Evolutionary conservation across 2,329 filamentous ascomycete genomes (phyloP), one percentile per base, ranked within the genome.

Genomic region (Elsinoe perseae): DNA sequence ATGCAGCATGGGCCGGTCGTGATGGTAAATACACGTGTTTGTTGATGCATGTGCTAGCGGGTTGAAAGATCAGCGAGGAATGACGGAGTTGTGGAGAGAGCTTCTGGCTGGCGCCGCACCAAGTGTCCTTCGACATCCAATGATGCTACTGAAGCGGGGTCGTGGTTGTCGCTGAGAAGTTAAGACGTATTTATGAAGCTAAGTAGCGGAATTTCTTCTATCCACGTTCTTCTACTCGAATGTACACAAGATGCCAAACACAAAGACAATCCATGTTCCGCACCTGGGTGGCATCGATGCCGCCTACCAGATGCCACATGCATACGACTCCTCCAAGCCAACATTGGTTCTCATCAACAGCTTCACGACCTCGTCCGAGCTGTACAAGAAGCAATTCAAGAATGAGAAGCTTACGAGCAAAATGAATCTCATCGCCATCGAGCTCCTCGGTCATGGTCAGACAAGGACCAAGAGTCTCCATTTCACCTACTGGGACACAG

Each of bases 401-500:
- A 66, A 69, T 52, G 58, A 59, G 44, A 56, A 65, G 20, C 62
- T 69, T 18, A 66, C 59, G 1, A 64, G 66, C 3, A 61, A 63
- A 1, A 70, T 76, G 65, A 80, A 80, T 58, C 66, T 80, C 5
- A 60, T 80, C n/a, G 75, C 77, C 12, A 77, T 80, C 57, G 78
- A 80, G 63, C 70, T 75, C 4, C 70, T 80, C 9, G 78, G 78
- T 20, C 77, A 80, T 62, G 77, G 78, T 3, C 64, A 73, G 57
- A 80, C 77, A 3, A 66, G 72, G 8, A 71, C 72, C 4, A 65
- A 68, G 20, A 60, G 64, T 2, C 72, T 76, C 57, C 70, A 77
- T 46, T 80, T 72, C 62, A 80, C 77, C 4, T 80, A 80, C 63
- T 80, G 78, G 78, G 77, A 79, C 61, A 73, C 75, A 0, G 76